Percentiles rank a stretch among this genome's conserved stretches.
phyloP scores from a whole-genome alignment of 2,329 filamentous ascomycete genomes.

The Aspergillaceae sp. region DNA sequence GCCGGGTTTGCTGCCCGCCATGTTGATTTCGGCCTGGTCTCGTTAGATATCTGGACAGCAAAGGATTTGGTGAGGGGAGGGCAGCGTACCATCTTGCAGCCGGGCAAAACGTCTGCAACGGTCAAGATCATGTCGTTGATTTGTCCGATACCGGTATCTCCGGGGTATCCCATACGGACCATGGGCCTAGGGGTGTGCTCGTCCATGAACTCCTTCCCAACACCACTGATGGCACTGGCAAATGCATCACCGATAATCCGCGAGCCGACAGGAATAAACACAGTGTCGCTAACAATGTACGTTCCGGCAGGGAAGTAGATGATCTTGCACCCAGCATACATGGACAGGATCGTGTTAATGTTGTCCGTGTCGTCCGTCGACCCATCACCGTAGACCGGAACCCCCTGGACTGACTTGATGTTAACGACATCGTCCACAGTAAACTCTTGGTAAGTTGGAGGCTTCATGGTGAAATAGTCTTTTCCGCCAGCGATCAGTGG shows the following conservation, averaged over 20 bases:
- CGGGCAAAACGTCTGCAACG: conserved; percentile 39
- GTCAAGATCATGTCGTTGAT: conserved; percentile 47
- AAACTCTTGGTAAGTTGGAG: conserved; percentile 39
- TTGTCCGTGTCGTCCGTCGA: conserved; percentile 29
- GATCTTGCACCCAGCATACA: conserved; percentile 38
- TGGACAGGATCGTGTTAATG: conserved; percentile 25
- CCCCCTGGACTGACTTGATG: conserved; percentile 36
- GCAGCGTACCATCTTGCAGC: conserved; percentile 27
- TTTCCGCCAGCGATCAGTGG: conserved; percentile 23
- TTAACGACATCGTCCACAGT: conserved; percentile 37
- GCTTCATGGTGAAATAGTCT: conserved; percentile 33
- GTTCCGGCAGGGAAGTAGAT: conserved; percentile 50
- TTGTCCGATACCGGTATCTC: conserved; percentile 42
- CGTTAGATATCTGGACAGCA: background rate
- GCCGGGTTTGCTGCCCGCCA: conserved; percentile 37
- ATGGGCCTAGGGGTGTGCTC: conserved; percentile 39
- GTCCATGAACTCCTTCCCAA: conserved; percentile 40
- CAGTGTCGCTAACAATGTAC: conserved; percentile 42
- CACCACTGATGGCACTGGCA: conserved; percentile 40
- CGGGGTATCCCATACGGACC: conserved; percentile 43
- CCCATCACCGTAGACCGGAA: conserved; percentile 37
- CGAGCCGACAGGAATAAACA: conserved; percentile 41
- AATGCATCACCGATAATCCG: conserved; percentile 49
- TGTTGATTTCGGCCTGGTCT: conserved; percentile 40
- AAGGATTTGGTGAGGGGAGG: background rate